Percentiles rank a stretch among this genome's conserved stretches.
phyloP scores from a whole-genome alignment of 805 yeast species.

The Yarrowia hollandica region DNA sequence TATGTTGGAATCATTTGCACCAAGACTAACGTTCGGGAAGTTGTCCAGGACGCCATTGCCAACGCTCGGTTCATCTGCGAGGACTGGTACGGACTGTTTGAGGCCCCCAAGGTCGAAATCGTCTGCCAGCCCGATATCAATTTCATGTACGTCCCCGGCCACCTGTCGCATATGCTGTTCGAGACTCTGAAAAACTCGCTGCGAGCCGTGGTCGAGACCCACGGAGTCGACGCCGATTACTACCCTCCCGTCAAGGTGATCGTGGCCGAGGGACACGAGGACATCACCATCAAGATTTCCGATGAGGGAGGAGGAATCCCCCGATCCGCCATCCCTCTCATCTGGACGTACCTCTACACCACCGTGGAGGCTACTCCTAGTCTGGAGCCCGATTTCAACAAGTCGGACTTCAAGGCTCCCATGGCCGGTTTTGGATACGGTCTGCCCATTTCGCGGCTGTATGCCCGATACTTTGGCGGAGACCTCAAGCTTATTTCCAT shows the following conservation, averaged over 20 bases:
- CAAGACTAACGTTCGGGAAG: slow-evolving; percentile 76
- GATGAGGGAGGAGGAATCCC: slow-evolving; percentile 96
- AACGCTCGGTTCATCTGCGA: slow-evolving; percentile 89
- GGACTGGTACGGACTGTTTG: slow-evolving; percentile 83
- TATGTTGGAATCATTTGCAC: slow-evolving; percentile 90
- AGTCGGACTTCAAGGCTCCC: slow-evolving; percentile 76
- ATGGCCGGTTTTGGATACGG: slow-evolving; percentile 96
- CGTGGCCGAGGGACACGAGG: slow-evolving; percentile 86
- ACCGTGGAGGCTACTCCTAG: slow-evolving; percentile 75
- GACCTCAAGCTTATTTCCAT: slow-evolving; percentile 81
- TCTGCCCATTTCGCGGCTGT: slow-evolving; percentile 77
- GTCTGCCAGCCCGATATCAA: slow-evolving; percentile 73
- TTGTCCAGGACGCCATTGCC: slow-evolving; percentile 85
- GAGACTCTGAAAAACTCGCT: slow-evolving; percentile 85
- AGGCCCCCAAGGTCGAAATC: slow-evolving; percentile 79
- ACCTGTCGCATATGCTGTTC: slow-evolving; percentile 84
- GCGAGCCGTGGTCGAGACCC: slow-evolving; percentile 85
- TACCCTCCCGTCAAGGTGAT: slow-evolving; percentile 86
- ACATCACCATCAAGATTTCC: slow-evolving; percentile 83
- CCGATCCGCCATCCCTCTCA: slow-evolving; percentile 74
- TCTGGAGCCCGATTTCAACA: slow-evolving; percentile 57
- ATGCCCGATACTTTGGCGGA: slow-evolving; percentile 89
- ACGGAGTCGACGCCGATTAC: slow-evolving; percentile 62
- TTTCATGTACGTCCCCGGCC: slow-evolving; percentile 93
- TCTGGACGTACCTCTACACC: slow-evolving; percentile 90